Base-by-base conservation (phyloP, 108 stramenopile species). In the Fistulifera solaris region DNA sequence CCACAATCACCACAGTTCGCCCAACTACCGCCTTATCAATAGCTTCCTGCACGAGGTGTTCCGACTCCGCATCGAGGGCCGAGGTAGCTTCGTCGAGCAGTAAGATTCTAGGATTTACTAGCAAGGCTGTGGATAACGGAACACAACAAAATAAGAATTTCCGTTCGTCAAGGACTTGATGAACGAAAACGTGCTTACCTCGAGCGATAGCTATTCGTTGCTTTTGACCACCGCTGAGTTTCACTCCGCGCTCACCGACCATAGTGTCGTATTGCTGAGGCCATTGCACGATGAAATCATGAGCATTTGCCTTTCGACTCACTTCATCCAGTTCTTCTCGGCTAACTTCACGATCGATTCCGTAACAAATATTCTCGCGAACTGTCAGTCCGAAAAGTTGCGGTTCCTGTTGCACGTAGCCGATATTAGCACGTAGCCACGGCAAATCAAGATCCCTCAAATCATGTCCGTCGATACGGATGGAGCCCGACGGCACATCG, bases 201-300 rank as follows among this genome's bases (percentile, higher is more conserved):
- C 94, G 76, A 2, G 94, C 93, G 41, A 96, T 94, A 35, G 87
- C 80, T 23, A 98, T 60, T 17, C 96, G 67, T 60, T 97, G 96
- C 52, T 94, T 93, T 72, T 97, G 96, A 0, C 96, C 93, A 6
- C 41, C 66, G 43, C 60, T 60, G 16, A 61, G 43, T 43, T 75
- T 70, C 1, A 75, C 64, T n/a, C 80, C 76, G 23, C 73, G 52
- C 38, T 81, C 80, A 39, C 78, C 76, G 54, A 85, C 54, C 68
- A 94, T 35, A 6, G 92, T 94, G 18, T 90, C 77, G 59, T 80
- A 95, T 8, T 71, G 69, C 8, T 81, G 58, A 0, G 83, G 70
- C 58, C 76, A 75, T 4, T 50, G 22, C 24, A 8, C 38, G 28
- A 91, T 83, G 65, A 90, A 86, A 40, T 83, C 84, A 58, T 89